A percentile compares a stretch with the other conserved stretches of the same genome.
Conservation (phyloP, 139 green algal genomes). For the Limnomonas spitsbergensis region DNA sequence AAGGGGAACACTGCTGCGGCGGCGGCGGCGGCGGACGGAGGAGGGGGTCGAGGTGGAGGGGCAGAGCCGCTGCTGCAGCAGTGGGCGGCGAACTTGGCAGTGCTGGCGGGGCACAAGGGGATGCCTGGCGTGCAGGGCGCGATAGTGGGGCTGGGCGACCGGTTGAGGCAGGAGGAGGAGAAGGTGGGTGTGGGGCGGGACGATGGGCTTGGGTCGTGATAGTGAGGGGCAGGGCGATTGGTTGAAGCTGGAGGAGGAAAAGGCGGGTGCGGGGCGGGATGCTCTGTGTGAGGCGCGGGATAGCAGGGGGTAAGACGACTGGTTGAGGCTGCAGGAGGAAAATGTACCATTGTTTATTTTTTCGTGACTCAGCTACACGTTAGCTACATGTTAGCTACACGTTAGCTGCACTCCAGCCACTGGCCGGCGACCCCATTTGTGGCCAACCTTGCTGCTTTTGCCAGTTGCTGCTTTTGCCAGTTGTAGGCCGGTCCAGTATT, state of each 20-base stretch:
- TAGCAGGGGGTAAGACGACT: no score
- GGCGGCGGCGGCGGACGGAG: background rate
- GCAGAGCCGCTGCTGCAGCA: slow-evolving; percentile 30
- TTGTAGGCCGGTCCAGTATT: no score
- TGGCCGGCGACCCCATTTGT: no score
- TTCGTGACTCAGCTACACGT: no score
- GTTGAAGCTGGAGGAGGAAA: background rate
- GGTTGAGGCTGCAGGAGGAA: no score
- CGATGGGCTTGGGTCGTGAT: background rate
- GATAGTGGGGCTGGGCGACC: slow-evolving; percentile 64
- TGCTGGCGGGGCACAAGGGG: slow-evolving; percentile 58
- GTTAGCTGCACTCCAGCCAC: no score
- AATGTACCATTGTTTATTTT: no score
- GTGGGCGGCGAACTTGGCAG: slow-evolving; percentile 74
- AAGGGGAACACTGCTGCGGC: background rate
- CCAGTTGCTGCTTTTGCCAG: no score
- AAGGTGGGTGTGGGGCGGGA: slow-evolving; percentile 29
- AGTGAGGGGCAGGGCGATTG: background rate
- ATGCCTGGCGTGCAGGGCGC: slow-evolving; percentile 46
- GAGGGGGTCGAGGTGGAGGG: background rate
- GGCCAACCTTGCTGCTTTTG: no score
- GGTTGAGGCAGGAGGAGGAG: slow-evolving; percentile 41
- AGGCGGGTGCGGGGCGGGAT: background rate
- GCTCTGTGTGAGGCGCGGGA: background rate
- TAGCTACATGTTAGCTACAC: no score